phyloP scores from a whole-genome alignment of 2,329 filamentous ascomycete genomes.

The Fusarium sp. region DNA sequence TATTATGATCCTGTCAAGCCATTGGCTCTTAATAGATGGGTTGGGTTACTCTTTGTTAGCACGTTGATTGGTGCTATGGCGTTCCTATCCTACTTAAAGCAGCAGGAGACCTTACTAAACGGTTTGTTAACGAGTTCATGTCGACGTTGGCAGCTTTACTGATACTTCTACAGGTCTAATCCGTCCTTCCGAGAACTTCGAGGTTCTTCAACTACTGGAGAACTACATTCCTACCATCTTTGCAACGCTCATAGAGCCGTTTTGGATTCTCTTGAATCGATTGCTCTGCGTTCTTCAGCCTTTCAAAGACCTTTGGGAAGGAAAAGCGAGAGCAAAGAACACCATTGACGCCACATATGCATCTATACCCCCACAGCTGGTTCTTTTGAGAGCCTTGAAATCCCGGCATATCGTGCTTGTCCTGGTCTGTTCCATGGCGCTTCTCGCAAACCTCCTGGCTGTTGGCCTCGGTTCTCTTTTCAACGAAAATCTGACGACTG shows the following conservation, averaged over 20 bases:
- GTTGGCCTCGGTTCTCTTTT: conserved; percentile 63
- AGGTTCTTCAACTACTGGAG: conserved; percentile 51
- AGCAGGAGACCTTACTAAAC: conserved; percentile 21
- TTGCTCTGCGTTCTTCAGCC: conserved; percentile 63
- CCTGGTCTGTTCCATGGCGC: conserved; percentile 56
- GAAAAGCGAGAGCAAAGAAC: conserved; percentile 46
- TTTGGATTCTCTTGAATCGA: conserved; percentile 65
- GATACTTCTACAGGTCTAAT: conserved; percentile 41
- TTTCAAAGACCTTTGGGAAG: conserved; percentile 57
- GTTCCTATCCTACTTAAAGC: conserved; percentile 38
- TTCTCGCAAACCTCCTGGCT: conserved; percentile 63
- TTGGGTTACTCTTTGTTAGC: conserved; percentile 28
- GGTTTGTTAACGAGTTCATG: conserved; percentile 30
- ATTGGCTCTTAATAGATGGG: conserved; percentile 22
- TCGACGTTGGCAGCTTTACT: background rate
- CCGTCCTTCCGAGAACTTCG: conserved; percentile 46
- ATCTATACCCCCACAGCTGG: conserved; percentile 64
- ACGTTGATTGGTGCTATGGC: conserved; percentile 26
- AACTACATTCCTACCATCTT: conserved; percentile 64
- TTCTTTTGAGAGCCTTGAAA: conserved; percentile 55
- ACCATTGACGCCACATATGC: conserved; percentile 59
- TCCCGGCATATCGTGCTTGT: conserved; percentile 57
- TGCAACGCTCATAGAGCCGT: conserved; percentile 64
- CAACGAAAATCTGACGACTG: conserved; percentile 45
- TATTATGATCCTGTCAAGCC: conserved; percentile 43